Conservation (phyloP, 2,329 filamentous ascomycete species). For the Passalora sequoiae region DNA sequence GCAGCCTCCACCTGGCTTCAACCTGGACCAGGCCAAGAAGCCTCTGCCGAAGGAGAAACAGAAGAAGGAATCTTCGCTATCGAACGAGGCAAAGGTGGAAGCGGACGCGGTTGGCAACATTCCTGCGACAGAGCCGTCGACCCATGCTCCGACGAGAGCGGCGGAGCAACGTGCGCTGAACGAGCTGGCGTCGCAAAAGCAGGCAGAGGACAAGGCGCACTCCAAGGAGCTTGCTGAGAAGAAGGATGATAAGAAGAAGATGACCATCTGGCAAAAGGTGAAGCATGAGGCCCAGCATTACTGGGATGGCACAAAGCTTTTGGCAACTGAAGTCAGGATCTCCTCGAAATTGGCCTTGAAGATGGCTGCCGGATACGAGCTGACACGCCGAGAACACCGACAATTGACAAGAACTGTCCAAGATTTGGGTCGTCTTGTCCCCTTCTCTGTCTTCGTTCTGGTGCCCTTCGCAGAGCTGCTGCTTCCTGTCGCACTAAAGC, state of each 20-base stretch:
- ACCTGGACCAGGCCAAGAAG: constrained; percentile 83
- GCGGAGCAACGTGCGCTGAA: constrained; percentile 50
- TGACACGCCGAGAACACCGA: constrained; percentile 86
- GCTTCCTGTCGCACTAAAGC: constrained; percentile 80
- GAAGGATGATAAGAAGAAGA: constrained; percentile 71
- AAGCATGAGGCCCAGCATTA: constrained; percentile 93
- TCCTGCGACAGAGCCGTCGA: constrained; percentile 38
- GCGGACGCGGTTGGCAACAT: constrained; percentile 28
- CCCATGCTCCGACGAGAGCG: constrained; percentile 44
- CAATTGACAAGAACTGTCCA: constrained; percentile 90
- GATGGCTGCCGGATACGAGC: constrained; percentile 96
- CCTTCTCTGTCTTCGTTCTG: constrained; percentile 95
- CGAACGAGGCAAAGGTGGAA: constrained; percentile 10
- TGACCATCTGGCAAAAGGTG: constrained; percentile 85
- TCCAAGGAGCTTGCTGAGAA: constrained; percentile 56
- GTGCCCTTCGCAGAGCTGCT: constrained; percentile 93
- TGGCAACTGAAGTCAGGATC: constrained; percentile 88
- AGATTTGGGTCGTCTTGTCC: constrained; percentile 85
- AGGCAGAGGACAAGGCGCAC: constrained; percentile 42
- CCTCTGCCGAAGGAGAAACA: constrained; percentile 59
- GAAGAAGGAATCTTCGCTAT: constrained; percentile 28
- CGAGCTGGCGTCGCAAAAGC: constrained; percentile 60
- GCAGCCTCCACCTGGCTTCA: constrained; percentile 81
- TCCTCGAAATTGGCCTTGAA: constrained; percentile 86
- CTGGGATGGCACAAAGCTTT: constrained; percentile 95